These are phyloP conservation scores for Vitis cinerea DNA, from an alignment of 164 flowering plant species.

Conservation along the genomic window DNA sequence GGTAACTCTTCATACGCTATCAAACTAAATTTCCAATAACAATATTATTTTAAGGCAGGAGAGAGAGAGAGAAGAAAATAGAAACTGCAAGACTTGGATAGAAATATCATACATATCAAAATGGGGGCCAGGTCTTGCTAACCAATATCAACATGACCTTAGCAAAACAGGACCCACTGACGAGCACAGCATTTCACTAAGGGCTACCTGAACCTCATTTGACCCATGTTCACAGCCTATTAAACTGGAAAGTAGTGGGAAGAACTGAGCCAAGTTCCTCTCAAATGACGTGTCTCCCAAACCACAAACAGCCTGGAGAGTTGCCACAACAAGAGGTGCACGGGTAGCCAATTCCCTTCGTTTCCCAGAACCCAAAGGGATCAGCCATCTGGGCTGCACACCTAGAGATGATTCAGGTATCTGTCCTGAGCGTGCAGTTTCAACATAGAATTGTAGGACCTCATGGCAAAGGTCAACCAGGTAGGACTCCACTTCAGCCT, in stretches of 20 bases:
- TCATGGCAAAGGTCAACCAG: conserved; percentile 81
- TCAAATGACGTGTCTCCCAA: conserved; percentile 59
- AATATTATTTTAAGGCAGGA: conserved; percentile 9
- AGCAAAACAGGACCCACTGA: conserved; percentile 86
- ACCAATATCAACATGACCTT: conserved; percentile 66
- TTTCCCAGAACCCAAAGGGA: conserved; percentile 87
- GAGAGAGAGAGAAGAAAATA: conserved; percentile 7
- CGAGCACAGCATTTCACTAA: conserved; percentile 76
- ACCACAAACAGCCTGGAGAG: conserved; percentile 74
- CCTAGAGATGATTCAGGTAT: conserved; percentile 28
- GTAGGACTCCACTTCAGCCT: conserved; percentile 55
- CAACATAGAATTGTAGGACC: conserved; percentile 72
- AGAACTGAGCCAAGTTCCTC: conserved; percentile 62
- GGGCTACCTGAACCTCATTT: conserved; percentile 78
- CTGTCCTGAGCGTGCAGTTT: conserved; percentile 41
- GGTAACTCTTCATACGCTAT: conserved; percentile 42
- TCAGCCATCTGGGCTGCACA: conserved; percentile 45
- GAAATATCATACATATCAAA: conserved; percentile 46
- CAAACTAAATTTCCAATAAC: conserved; percentile 42
- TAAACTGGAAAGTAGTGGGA: conserved; percentile 76
- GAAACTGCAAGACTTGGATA: conserved; percentile 16
- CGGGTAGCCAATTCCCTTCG: conserved; percentile 88
- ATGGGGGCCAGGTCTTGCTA: conserved; percentile 10
- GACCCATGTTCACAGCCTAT: conserved; percentile 97
- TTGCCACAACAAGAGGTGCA: conserved; percentile 80